These are phyloP conservation scores for Antarctomyces pellizariae DNA, from an alignment of 495 filamentous ascomycete species.

Conservation along the genomic window DNA sequence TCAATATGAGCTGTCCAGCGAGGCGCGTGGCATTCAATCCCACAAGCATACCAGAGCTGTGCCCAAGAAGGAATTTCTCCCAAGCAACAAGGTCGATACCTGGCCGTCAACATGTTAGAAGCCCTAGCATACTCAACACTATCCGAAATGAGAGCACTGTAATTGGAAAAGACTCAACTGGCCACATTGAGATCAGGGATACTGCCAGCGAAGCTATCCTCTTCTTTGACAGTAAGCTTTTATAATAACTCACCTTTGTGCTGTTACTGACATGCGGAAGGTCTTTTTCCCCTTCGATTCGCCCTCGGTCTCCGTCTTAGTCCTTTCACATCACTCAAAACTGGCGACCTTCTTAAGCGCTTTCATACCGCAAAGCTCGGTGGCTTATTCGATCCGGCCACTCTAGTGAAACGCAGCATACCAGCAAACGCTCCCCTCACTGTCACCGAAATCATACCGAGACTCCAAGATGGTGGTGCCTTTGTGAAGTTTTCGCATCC, in stretches of 20 bases:
- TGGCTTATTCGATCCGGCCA: slow-evolving; percentile 36
- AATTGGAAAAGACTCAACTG: slow-evolving; percentile 31
- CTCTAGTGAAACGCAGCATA: slow-evolving; percentile 36
- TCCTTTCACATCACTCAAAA: slow-evolving; percentile 29
- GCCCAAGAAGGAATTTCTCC: no score
- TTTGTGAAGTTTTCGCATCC: slow-evolving; percentile 70
- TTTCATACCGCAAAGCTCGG: slow-evolving; percentile 33
- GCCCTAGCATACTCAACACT: no score
- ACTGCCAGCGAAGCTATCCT: slow-evolving; percentile 53
- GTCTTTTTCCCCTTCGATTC: slow-evolving; percentile 62
- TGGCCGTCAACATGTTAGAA: no score
- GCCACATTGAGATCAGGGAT: slow-evolving; percentile 59
- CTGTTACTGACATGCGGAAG: slow-evolving; percentile 20
- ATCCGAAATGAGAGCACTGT: slow-evolving; percentile 18
- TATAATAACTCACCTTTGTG: neutral
- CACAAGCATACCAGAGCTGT: slow-evolving; percentile 13
- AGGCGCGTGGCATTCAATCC: slow-evolving; percentile 14
- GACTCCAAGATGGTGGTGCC: slow-evolving; percentile 76
- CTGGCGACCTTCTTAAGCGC: slow-evolving; percentile 34
- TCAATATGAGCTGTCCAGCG: no score
- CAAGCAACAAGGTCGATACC: no score
- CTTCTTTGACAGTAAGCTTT: slow-evolving; percentile 62
- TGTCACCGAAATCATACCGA: slow-evolving; percentile 56
- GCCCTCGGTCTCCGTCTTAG: slow-evolving; percentile 37
- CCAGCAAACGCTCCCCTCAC: slow-evolving; percentile 33